Evolutionary conservation across 805 yeast species (phyloP).

Genomic region (Yarrowia yakushimensis): DNA sequence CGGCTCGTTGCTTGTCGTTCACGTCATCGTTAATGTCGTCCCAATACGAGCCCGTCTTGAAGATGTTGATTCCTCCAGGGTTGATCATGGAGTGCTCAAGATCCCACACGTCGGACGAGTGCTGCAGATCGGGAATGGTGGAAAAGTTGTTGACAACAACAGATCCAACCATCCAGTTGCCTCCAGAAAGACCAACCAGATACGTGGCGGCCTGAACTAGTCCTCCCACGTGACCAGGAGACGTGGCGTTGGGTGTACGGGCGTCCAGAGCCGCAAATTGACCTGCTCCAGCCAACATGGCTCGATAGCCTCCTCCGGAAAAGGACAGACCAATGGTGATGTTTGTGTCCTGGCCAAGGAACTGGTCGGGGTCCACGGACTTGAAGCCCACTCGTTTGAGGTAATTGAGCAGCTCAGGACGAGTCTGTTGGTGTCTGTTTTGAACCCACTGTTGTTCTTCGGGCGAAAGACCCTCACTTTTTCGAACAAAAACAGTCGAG

Average conservation of each 20-base stretch:
- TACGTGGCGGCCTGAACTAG: conserved; percentile 65
- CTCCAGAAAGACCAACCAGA: conserved; percentile 75
- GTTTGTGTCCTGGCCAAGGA: conserved; percentile 51
- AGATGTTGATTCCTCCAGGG: conserved; percentile 60
- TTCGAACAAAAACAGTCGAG: conserved; percentile 35
- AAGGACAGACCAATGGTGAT: conserved; percentile 47
- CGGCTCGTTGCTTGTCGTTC: conserved; percentile 56
- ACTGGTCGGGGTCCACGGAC: conserved; percentile 64
- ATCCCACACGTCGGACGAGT: conserved; percentile 58
- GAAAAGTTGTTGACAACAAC: conserved; percentile 68
- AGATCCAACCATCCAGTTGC: conserved; percentile 74
- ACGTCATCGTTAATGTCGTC: conserved; percentile 46
- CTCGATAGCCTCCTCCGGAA: conserved; percentile 90
- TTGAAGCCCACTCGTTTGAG: conserved; percentile 46
- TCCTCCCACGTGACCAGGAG: conserved; percentile 69
- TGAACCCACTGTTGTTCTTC: conserved; percentile 37
- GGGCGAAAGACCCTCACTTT: conserved; percentile 34
- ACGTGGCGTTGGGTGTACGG: conserved; percentile 58
- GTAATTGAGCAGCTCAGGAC: conserved; percentile 52
- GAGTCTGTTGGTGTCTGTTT: conserved; percentile 38
- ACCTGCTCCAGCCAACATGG: conserved; percentile 83
- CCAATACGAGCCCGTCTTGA: conserved; percentile 53
- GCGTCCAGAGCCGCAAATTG: conserved; percentile 73
- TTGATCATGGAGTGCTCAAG: conserved; percentile 56
- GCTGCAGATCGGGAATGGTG: conserved; percentile 57